phyloP scores from a whole-genome alignment of 192 early-diverging fungal genomes.

The Rhizoclosmatium globosum region DNA sequence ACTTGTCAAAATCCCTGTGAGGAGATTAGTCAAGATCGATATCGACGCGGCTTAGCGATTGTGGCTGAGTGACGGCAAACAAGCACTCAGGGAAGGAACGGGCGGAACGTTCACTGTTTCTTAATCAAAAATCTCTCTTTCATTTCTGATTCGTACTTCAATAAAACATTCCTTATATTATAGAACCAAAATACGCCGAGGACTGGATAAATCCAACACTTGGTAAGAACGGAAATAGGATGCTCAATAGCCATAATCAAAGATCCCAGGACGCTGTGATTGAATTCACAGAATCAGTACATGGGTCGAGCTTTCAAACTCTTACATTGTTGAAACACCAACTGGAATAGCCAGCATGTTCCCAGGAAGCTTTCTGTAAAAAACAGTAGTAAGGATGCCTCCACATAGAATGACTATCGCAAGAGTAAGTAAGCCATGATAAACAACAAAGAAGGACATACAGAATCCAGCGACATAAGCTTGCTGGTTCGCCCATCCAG shows the following conservation, averaged over 20 bases:
- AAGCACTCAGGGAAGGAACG: no score
- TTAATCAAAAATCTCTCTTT: no score
- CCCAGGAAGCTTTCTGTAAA: conserved; percentile 38
- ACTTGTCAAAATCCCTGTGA: no score
- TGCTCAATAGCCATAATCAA: conserved; percentile 43
- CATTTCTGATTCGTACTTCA: no score
- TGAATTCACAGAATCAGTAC: background rate
- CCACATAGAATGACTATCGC: conserved; percentile 46
- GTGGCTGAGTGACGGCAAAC: no score
- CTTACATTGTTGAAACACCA: conserved; percentile 20
- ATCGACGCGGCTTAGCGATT: no score
- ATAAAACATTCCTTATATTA: no score
- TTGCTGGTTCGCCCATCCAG: conserved; percentile 41
- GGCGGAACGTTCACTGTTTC: no score
- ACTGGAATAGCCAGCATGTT: conserved; percentile 10
- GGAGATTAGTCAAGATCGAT: no score
- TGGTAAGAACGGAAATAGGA: conserved; percentile 30
- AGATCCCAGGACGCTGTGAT: conserved; percentile 29
- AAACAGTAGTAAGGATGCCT: conserved; percentile 39
- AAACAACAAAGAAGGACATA: conserved; percentile 10
- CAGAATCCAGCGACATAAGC: conserved; percentile 39
- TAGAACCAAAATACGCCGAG: no score
- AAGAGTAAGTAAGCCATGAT: background rate
- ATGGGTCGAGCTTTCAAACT: background rate
- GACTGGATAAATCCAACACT: no score